A percentile compares a stretch with the other conserved stretches of the same genome.
Conservation (phyloP, 768 basidiomycete genomes). For the Hortiboletus flavorubellus region DNA sequence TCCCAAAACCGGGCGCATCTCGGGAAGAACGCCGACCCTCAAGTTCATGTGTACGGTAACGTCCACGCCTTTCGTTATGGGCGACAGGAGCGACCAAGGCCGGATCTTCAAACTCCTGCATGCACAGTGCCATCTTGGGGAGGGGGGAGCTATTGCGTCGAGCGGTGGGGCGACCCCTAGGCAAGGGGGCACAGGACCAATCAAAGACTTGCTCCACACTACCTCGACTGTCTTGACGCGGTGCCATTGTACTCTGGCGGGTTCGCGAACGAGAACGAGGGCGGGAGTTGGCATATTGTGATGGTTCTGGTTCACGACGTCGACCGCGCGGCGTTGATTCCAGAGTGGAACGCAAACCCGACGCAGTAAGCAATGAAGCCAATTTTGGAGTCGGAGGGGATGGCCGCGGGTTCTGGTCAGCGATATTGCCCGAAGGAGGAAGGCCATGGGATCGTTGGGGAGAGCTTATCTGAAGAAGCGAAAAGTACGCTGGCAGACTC, state of each 20-base stretch:
- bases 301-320: slow-evolving; percentile 38
- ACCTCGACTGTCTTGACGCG: slow-evolving; percentile 26
- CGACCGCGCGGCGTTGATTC: slow-evolving; percentile 54
- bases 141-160: slow-evolving; percentile 61
- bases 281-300: slow-evolving; percentile 33
- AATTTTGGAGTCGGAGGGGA: slow-evolving; percentile 64
- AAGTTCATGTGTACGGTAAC: slow-evolving; percentile 53
- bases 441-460: slow-evolving; percentile 35
- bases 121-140: slow-evolving; percentile 43
- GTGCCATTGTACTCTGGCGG: slow-evolving; percentile 17
- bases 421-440: slow-evolving; percentile 47
- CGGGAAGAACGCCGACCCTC: slow-evolving; percentile 39
- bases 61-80: slow-evolving; percentile 44
- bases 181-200: slow-evolving; percentile 42
- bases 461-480: slow-evolving; percentile 56
- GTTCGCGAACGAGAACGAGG: slow-evolving; percentile 43
- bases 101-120: slow-evolving; percentile 33
- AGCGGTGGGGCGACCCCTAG: slow-evolving; percentile 43
- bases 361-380: slow-evolving; percentile 30
- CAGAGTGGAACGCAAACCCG: slow-evolving; percentile 35
- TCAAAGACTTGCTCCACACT: slow-evolving; percentile 46
- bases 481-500: slow-evolving; percentile 74
- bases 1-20: slow-evolving; percentile 60
- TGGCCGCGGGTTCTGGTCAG: slow-evolving; percentile 36
- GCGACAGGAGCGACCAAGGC: slow-evolving; percentile 22